Conservation (phyloP, 345 rosid genomes). For the Populus davidiana region DNA sequence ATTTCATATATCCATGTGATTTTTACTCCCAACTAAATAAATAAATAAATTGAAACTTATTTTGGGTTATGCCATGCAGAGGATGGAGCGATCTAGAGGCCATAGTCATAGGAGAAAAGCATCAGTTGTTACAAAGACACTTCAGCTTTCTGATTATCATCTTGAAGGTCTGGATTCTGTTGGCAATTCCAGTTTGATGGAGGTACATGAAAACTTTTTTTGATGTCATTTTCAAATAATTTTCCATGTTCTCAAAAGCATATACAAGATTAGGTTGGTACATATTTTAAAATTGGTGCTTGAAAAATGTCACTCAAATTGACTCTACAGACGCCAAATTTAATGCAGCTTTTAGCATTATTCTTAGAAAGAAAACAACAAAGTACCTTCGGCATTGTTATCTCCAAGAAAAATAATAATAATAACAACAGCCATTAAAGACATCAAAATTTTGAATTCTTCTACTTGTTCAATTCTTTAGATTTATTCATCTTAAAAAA, state of each 20-base stretch:
- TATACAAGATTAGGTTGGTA: not conserved
- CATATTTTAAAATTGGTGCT: not conserved
- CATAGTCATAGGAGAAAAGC: constrained; percentile 38
- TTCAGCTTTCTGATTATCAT: constrained; percentile 36
- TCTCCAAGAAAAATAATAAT: not conserved
- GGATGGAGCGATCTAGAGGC: constrained; percentile 35
- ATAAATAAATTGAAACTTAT: too few species aligned
- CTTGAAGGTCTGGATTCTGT: constrained; percentile 35
- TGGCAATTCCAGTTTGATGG: constrained; percentile 36
- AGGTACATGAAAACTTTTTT: constrained; percentile 36
- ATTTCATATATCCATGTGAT: constrained; percentile 3
- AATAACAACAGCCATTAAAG: not conserved
- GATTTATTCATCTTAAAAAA: not conserved
- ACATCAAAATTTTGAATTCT: not conserved
- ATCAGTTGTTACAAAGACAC: constrained; percentile 36
- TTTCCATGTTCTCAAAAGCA: constrained; percentile 3
- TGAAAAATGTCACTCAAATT: constrained; percentile 4
- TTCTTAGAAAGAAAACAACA: not conserved
- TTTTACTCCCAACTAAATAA: not conserved
- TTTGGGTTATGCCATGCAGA: constrained; percentile 29
- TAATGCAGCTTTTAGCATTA: constrained; percentile 1
- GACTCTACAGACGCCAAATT: not conserved
- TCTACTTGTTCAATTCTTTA: not conserved
- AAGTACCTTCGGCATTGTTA: not conserved
- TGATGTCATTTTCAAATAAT: constrained; percentile 17